These are phyloP conservation scores for Boletus reticuloceps DNA, from an alignment of 768 basidiomycete species.

Conservation along the genomic window DNA sequence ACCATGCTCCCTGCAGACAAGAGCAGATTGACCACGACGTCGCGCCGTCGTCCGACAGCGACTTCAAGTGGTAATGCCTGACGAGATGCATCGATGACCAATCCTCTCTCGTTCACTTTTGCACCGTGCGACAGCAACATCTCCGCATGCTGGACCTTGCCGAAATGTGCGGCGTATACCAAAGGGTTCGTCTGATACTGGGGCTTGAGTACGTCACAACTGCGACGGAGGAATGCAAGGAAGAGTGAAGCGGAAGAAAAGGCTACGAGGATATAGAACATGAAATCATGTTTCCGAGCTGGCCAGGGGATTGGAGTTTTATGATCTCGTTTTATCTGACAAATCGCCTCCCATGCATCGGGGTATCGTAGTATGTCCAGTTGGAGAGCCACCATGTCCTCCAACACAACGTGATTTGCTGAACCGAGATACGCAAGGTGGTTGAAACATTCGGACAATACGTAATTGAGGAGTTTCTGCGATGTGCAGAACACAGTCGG, in stretches of 20 bases:
- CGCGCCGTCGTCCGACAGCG: constrained; percentile 3
- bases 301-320: neutral
- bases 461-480: constrained; percentile 4
- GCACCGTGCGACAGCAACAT: neutral
- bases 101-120: constrained; percentile 3
- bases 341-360: neutral
- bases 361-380: neutral
- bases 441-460: neutral
- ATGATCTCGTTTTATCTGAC: neutral
- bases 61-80: constrained; percentile 5
- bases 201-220: neutral
- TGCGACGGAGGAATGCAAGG: neutral
- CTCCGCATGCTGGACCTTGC: neutral
- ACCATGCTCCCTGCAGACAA: constrained; percentile 1
- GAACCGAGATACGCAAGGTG: constrained; percentile 6
- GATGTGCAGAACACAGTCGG: neutral
- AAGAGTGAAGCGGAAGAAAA: constrained; percentile 7
- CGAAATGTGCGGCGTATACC: constrained; percentile 11
- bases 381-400: constrained; percentile 1
- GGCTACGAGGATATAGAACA: constrained; percentile 3
- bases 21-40: neutral
- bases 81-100: neutral
- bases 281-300: neutral
- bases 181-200: constrained; percentile 6
- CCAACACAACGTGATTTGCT: neutral